Conservation (phyloP, 768 basidiomycete genomes). For the Tylopilus sp. region DNA sequence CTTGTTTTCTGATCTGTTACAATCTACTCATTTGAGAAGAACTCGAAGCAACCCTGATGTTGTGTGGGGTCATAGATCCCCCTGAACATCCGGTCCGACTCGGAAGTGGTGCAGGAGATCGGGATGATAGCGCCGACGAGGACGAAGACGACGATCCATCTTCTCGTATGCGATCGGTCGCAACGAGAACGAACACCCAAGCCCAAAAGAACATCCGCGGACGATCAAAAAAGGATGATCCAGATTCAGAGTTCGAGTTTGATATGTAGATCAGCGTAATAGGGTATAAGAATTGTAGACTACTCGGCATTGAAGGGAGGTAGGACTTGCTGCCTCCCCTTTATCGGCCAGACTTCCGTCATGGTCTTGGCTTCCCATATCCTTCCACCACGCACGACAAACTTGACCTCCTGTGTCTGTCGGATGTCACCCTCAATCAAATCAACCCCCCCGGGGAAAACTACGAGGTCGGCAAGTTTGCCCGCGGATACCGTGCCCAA, state of each 20-base stretch:
- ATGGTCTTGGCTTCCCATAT: conserved; percentile 66
- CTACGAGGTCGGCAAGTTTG: conserved; percentile 68
- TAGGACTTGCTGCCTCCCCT: conserved; percentile 49
- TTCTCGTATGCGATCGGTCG: conserved; percentile 54
- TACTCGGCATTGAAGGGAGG: conserved; percentile 58
- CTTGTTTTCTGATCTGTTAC: not conserved
- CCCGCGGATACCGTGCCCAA: conserved; percentile 61
- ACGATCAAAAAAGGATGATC: conserved; percentile 52
- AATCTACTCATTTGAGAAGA: conserved; percentile 38
- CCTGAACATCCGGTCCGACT: conserved; percentile 45
- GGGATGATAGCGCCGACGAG: conserved; percentile 35
- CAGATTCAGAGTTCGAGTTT: conserved; percentile 79
- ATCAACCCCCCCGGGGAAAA: conserved; percentile 61
- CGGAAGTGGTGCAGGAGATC: conserved; percentile 25
- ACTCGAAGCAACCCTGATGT: conserved; percentile 65
- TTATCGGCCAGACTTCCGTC: conserved; percentile 70
- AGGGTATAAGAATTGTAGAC: not conserved
- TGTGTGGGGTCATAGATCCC: conserved; percentile 62
- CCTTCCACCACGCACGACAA: conserved; percentile 65
- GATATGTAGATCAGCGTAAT: conserved; percentile 43
- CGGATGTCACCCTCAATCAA: conserved; percentile 51
- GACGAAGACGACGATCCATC: conserved; percentile 47
- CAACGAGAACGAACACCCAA: conserved; percentile 52
- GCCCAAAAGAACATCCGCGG: conserved; percentile 54
- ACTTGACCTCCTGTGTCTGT: conserved; percentile 47